These are phyloP conservation scores for Colletotrichum sp. DNA, from an alignment of 2,329 filamentous ascomycete species.

Conservation along the genomic window DNA sequence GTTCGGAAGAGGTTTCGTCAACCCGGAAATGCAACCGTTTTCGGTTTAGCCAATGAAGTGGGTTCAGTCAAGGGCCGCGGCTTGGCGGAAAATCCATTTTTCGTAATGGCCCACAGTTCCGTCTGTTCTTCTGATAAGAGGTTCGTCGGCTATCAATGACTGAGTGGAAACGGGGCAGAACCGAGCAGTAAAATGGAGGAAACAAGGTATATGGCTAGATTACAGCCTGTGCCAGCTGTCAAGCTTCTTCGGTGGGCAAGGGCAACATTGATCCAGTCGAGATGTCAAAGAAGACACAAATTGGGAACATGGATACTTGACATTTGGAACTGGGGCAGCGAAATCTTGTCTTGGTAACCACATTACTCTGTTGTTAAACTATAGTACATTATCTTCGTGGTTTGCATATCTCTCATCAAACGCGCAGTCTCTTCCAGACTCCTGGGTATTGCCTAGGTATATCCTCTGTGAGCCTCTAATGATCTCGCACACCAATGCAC, in stretches of 20 bases:
- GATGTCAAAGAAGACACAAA: not conserved
- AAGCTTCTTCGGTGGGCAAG: not conserved
- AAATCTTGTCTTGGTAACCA: not conserved
- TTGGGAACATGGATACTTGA: not conserved
- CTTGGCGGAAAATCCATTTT: not conserved
- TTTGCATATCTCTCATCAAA: not conserved
- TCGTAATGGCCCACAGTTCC: not conserved
- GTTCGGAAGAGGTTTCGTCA: not conserved
- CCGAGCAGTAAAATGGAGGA: not conserved
- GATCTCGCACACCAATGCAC: not conserved
- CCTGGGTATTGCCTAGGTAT: not conserved
- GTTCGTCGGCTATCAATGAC: not conserved
- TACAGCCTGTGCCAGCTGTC: not conserved
- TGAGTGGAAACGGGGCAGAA: not conserved
- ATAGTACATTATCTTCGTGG: not conserved
- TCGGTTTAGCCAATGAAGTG: not conserved
- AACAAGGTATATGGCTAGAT: not conserved
- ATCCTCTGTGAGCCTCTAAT: not conserved
- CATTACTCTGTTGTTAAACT: not conserved
- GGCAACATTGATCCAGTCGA: not conserved
- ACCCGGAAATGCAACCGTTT: not conserved
- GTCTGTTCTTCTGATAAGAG: rapidly evolving
- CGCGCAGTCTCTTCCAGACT: not conserved
- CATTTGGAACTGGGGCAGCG: not conserved
- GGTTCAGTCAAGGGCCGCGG: not conserved